Base-by-base conservation (phyloP, 345 rosid genomes). In the Bruguiera gymnorhiza region DNA sequence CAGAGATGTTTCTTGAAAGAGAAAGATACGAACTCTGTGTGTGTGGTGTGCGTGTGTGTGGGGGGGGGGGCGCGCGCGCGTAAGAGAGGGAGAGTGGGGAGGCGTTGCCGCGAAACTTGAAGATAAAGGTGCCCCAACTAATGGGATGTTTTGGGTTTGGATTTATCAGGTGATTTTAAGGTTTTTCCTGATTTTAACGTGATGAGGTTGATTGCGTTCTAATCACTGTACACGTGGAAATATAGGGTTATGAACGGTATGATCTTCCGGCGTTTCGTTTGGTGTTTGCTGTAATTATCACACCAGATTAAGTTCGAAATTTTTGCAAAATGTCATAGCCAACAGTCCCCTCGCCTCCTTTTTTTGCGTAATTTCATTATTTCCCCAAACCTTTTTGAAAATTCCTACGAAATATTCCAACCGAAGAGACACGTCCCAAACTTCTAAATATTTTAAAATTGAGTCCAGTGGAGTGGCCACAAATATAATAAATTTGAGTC, bases 41-140 rank as follows among this genome's bases (percentile, higher is more conserved):
- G 29, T 27, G 29, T 27, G 36, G 36, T 27, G 29, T 27, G 29
- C 1, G 29, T 0, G 29, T 1, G 27, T 1, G 27, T n/a, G n/a
- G n/a, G n/a, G n/a, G n/a, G n/a, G n/a, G n/a, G n/a, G n/a, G n/a
- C 27, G 27, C 27, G 27, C 2, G 29, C 2, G 29, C 2, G 29
- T 27, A 1, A 54, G 74, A 75, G 68, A 76, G 76, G 60, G 56
- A 53, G 70, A 67, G 43, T 39, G 16, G 51, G 54, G 70, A 36
- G 74, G 75, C 62, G 77, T 86, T 90, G 89, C 96, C 96, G 93
- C 91, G 93, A 90, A 90, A 90, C 96, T 90, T 87, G 90, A 89
- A 89, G 79, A 83, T 59, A 81, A 78, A 65, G 82, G 78, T 71
- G n/a, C 32, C 36, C 46, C 39, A 60, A 8, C 87, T 83, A 84